Base-by-base conservation (phyloP, 169 alveolate species). In the Eimeria brunetti region DNA sequence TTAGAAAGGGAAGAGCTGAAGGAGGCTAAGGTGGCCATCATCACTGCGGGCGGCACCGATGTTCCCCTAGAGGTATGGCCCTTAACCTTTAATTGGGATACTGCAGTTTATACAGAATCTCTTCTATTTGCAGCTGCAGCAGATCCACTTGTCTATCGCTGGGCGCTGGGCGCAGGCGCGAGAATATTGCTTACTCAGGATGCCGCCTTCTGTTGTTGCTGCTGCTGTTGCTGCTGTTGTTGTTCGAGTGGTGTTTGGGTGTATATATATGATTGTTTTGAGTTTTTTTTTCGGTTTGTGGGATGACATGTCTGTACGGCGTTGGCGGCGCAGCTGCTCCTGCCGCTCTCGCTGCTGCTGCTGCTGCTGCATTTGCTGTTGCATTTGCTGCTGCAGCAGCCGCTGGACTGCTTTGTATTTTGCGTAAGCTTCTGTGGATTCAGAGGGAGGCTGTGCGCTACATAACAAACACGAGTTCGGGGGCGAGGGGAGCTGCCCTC, bases 11-110 rank as follows among this genome's bases (percentile, higher is more conserved):
- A 84, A 78, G 91, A 51, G 30, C 36, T 84, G 73, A 44, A 33
- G 91, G 64, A 51, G 9, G 76, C 51, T 11, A 76, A 46, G 22
- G 75, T 91, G 3, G 95, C 95, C 33, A 18, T 91, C 86, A 60
- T 91, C 71, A 91, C 95, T 14, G 76, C 95, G 27, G 95, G 95
- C 62, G 95, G 95, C 86, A 91, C 95, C 27, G 76, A 41, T 44
- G 95, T 91, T 5, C 95, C 95, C 20, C 9, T 91, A 30, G 95
- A 91, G 71, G 95, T 91, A 64, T 30, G 5, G 49, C 38, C 0
- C 44, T 24, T 30, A 24, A 22, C n/a, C n/a, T n/a, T n/a, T n/a
- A n/a, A n/a, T n/a, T n/a, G n/a, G n/a, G n/a, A n/a, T n/a, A n/a
- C n/a, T n/a, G n/a, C n/a, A n/a, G n/a, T n/a, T n/a, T n/a, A n/a